These are phyloP conservation scores for Thelephora terrestris DNA, from an alignment of 1,284 basidiomycete species.

Conservation along the genomic window DNA sequence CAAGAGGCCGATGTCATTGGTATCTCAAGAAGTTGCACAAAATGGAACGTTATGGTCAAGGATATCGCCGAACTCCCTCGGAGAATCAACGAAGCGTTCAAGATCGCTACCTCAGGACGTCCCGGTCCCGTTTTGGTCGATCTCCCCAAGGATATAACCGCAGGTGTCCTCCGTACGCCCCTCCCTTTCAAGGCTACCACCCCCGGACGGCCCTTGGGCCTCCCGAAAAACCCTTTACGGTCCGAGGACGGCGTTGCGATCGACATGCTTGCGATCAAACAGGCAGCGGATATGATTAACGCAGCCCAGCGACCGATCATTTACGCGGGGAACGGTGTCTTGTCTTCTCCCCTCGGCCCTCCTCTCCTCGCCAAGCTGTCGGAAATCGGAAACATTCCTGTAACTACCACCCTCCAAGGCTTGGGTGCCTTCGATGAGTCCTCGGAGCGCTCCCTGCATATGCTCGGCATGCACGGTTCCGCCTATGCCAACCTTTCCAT, in stretches of 20 bases:
- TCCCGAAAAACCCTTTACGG: constrained; percentile 69
- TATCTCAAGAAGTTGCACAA: constrained; percentile 94
- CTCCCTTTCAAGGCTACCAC: constrained; percentile 86
- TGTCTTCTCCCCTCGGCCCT: constrained; percentile 78
- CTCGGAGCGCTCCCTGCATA: constrained; percentile 82
- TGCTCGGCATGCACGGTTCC: constrained; percentile 98
- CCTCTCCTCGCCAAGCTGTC: constrained; percentile 75
- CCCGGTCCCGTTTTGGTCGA: constrained; percentile 97
- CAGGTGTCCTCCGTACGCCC: constrained; percentile 79
- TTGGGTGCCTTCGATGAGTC: constrained; percentile 94
- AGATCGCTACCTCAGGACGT: constrained; percentile 94
- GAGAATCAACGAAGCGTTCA: constrained; percentile 98
- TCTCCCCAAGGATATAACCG: constrained; percentile 96
- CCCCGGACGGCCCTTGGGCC: constrained; percentile 68
- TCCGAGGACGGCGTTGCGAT: constrained; percentile 41
- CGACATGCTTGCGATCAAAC: constrained; percentile 62
- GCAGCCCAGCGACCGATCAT: constrained; percentile 86
- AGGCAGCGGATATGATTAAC: constrained; percentile 88
- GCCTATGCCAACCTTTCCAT: constrained; percentile 98
- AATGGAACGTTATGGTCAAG: constrained; percentile 99
- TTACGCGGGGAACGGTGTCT: constrained; percentile 90
- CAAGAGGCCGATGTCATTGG: constrained; percentile 97
- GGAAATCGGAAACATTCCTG: constrained; percentile 87
- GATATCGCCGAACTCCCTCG: constrained; percentile 92
- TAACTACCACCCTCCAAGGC: constrained; percentile 94